Evolutionary conservation across 495 filamentous ascomycete genomes (phyloP).

Genomic region (Entonaema liquescens): DNA sequence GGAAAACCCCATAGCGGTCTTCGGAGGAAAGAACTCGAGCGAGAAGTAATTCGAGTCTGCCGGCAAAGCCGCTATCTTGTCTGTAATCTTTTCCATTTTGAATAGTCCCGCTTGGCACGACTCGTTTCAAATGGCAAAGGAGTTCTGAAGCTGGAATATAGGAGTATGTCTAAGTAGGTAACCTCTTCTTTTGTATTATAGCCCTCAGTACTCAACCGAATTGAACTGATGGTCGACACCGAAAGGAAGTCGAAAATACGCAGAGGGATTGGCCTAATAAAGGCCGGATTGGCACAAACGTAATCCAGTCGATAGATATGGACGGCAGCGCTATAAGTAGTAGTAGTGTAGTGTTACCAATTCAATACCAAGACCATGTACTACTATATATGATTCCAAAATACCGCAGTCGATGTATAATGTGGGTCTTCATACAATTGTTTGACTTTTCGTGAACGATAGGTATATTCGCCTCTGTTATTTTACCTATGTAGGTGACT

Average conservation of each 20-base stretch:
- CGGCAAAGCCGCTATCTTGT: slow-evolving; percentile 93
- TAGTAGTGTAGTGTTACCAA: neutral
- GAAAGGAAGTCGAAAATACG: slow-evolving; percentile 17
- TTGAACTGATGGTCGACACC: neutral
- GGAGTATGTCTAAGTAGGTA: neutral
- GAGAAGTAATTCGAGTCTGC: slow-evolving; percentile 87
- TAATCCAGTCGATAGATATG: neutral
- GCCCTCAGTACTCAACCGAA: neutral
- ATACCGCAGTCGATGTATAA: neutral
- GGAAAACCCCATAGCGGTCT: slow-evolving; percentile 90
- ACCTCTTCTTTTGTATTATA: neutral
- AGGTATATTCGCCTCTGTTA: slow-evolving; percentile 6
- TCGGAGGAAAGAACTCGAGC: slow-evolving; percentile 98
- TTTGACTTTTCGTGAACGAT: neutral
- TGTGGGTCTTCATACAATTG: neutral
- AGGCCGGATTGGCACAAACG: neutral
- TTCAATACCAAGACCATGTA: neutral
- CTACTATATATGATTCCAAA: neutral
- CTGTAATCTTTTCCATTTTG: slow-evolving; percentile 88
- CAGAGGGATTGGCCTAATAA: neutral
- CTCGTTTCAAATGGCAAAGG: neutral
- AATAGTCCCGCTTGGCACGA: neutral
- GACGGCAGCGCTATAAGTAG: neutral
- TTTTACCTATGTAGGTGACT: no score
- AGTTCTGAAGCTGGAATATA: neutral